These are phyloP conservation scores for Andrographis paniculata DNA, from an alignment of 305 asterid species.

Conservation along the genomic window DNA sequence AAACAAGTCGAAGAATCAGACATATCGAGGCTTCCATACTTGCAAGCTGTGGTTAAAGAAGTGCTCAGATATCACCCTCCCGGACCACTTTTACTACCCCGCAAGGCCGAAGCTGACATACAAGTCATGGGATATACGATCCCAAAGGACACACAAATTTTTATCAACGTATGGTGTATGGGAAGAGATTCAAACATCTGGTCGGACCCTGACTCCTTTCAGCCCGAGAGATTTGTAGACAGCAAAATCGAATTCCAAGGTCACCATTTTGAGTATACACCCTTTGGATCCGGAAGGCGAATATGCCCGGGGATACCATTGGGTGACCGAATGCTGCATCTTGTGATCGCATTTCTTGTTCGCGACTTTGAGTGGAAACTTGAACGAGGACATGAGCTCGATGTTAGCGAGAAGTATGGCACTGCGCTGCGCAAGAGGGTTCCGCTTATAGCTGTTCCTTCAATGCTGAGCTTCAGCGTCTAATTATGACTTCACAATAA, in stretches of 20 bases:
- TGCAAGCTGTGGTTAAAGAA: not conserved
- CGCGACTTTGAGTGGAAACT: not conserved
- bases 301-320: constrained; percentile 3
- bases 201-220: not conserved
- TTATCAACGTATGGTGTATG: not conserved
- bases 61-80: constrained; percentile 1
- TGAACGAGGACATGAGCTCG: not conserved
- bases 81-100: not conserved
- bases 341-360: not conserved
- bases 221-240: not conserved
- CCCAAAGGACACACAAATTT: not conserved
- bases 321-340: not conserved
- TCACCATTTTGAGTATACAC: not conserved
- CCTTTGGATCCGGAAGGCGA: constrained; percentile 1
- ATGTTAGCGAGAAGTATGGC: not conserved
- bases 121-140: not conserved
- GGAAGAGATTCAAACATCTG: not conserved
- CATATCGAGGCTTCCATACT: not conserved
- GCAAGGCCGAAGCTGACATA: not conserved
- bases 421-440: not conserved
- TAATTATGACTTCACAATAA: too few species aligned
- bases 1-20: constrained; percentile 4
- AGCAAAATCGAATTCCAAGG: not conserved
- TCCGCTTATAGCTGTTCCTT: constrained; percentile 1
- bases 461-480: too few species aligned